Conservation (phyloP, 2,329 filamentous ascomycete genomes). For the Scedosporium boydii region DNA sequence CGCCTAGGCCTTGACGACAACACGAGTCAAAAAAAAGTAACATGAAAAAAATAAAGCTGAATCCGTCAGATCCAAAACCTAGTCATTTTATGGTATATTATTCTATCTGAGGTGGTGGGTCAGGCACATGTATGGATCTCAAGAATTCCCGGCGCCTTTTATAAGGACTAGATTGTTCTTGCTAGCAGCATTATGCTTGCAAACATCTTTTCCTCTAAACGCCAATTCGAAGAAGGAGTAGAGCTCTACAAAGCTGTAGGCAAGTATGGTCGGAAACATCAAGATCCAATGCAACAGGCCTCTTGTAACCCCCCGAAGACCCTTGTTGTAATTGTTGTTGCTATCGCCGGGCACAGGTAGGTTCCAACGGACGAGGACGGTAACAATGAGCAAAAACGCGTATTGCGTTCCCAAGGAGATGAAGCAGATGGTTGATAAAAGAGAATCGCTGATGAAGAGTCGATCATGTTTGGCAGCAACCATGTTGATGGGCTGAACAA, state of each 20-base stretch:
- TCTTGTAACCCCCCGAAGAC: constrained; percentile 5
- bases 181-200: constrained; percentile 7
- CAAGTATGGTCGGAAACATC: constrained; percentile 6
- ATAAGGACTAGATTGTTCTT: constrained; percentile 6
- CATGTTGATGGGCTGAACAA: constrained; percentile 5
- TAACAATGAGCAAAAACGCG: constrained; percentile 5
- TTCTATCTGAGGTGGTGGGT: neutral
- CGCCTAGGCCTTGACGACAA: neutral
- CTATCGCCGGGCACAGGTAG: constrained; percentile 3
- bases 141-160: neutral
- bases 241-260: constrained; percentile 6
- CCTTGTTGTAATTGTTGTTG: constrained; percentile 4
- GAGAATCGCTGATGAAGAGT: constrained; percentile 6
- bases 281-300: constrained; percentile 6
- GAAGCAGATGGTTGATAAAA: constrained; percentile 5
- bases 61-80: neutral
- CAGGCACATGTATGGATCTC: neutral
- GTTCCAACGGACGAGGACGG: constrained; percentile 6
- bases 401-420: constrained; percentile 5
- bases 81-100: neutral
- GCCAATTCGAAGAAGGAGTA: constrained; percentile 7
- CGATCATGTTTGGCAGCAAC: constrained; percentile 3
- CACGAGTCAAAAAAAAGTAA: neutral
- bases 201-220: constrained; percentile 5
- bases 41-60: neutral